These are phyloP conservation scores for Pseudonitzschia multistriata DNA, from an alignment of 108 stramenopile species.

Conservation along the genomic window DNA sequence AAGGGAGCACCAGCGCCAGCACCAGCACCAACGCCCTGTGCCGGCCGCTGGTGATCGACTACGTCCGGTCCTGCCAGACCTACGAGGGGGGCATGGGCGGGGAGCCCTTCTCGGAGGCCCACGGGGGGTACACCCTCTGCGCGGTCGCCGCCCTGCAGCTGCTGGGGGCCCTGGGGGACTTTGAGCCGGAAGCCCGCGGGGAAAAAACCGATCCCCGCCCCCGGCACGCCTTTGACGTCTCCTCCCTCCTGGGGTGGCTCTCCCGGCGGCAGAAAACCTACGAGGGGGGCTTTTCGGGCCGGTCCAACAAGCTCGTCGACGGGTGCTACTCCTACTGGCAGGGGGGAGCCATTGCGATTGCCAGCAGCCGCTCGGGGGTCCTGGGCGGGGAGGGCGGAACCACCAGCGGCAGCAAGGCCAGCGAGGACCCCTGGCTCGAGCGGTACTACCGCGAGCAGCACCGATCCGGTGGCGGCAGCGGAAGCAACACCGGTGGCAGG, in stretches of 20 bases:
- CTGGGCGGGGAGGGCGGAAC: background rate
- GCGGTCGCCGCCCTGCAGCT: conserved; percentile 74
- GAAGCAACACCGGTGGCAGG: background rate
- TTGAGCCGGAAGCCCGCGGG: conserved; percentile 32
- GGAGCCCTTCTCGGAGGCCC: conserved; percentile 94
- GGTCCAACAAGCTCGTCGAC: conserved; percentile 98
- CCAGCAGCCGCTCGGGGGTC: conserved; percentile 10
- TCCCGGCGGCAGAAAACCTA: conserved; percentile 79
- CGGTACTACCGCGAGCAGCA: background rate
- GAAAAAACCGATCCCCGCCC: background rate
- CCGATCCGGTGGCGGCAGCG: background rate
- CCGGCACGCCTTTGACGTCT: conserved; percentile 44
- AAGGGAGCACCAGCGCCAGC: background rate
- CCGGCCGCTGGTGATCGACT: conserved; percentile 30
- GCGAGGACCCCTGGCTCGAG: conserved; percentile 30
- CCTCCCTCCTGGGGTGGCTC: conserved; percentile 80
- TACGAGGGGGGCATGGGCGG: conserved; percentile 98
- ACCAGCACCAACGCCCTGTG: background rate
- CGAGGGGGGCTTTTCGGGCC: conserved; percentile 96
- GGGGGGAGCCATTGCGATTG: conserved; percentile 60
- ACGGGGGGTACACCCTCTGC: conserved; percentile 99
- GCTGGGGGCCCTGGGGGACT: background rate
- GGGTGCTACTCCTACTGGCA: conserved; percentile 99
- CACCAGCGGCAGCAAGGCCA: background rate
- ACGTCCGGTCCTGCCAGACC: conserved; percentile 87